Evolutionary conservation across 352 stramenopile genomes (phyloP).

Genomic region (Phytophthora quininea): DNA sequence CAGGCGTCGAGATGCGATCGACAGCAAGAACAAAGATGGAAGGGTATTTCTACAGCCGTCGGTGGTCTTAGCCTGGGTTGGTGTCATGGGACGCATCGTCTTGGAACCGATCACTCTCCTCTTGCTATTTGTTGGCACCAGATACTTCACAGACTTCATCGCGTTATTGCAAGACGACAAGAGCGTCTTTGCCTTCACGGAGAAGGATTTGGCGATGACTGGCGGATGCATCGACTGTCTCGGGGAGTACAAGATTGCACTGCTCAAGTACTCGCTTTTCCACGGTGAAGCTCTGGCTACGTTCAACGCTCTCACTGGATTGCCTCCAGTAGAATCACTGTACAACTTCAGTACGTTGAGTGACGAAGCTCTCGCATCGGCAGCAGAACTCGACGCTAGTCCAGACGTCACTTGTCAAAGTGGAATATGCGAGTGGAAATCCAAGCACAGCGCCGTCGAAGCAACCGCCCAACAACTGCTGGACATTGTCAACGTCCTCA

Average conservation of each 20-base stretch:
- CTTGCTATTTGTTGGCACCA: too few relatives aligned
- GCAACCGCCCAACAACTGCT: slow-evolving; percentile 21
- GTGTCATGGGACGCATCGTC: too few relatives aligned
- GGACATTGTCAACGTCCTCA: slow-evolving; percentile 22
- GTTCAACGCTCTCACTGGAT: slow-evolving; percentile 24
- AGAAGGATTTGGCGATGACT: slow-evolving; percentile 31
- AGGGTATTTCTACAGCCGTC: neutral
- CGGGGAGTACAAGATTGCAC: slow-evolving; percentile 19
- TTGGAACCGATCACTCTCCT: too few relatives aligned
- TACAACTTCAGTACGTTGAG: slow-evolving; percentile 29
- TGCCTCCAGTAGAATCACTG: slow-evolving; percentile 14
- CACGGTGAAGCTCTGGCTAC: slow-evolving; percentile 20
- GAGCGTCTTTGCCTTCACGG: slow-evolving; percentile 30
- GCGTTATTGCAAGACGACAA: neutral
- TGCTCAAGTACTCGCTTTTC: slow-evolving; percentile 23
- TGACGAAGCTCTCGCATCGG: slow-evolving; percentile 17
- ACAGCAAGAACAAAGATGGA: neutral
- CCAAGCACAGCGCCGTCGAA: slow-evolving; percentile 19
- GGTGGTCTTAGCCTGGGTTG: too few relatives aligned
- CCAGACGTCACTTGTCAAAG: slow-evolving; percentile 18
- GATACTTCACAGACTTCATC: too few relatives aligned
- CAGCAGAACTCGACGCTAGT: slow-evolving; percentile 17
- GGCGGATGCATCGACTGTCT: slow-evolving; percentile 30
- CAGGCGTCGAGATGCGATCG: neutral
- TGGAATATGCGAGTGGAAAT: slow-evolving; percentile 30